Conservation (phyloP, 768 basidiomycete genomes). For the Phylloporus arenicola region DNA sequence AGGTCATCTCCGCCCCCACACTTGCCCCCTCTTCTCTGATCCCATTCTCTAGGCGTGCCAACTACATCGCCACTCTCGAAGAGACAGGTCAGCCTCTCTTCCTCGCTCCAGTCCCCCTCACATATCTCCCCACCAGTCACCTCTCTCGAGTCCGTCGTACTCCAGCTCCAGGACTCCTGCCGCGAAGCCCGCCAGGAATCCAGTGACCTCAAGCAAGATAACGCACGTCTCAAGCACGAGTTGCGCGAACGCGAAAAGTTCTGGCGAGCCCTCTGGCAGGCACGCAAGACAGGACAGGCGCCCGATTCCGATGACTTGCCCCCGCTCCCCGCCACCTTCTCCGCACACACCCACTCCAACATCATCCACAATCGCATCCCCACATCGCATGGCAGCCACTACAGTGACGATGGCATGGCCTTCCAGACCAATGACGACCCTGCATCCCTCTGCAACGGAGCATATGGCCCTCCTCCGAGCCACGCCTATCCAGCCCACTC, state of each 20-base stretch:
- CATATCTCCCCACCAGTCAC: constrained; percentile 48
- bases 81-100: constrained; percentile 52
- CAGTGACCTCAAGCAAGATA: constrained; percentile 61
- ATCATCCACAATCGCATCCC: constrained; percentile 33
- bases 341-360: constrained; percentile 30
- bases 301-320: constrained; percentile 50
- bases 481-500: constrained; percentile 44
- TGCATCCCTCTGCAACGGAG: constrained; percentile 37
- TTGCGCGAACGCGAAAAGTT: constrained; percentile 68
- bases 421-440: constrained; percentile 49
- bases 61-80: constrained; percentile 84
- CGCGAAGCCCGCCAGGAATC: constrained; percentile 60
- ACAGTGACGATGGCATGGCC: constrained; percentile 38
- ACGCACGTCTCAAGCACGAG: constrained; percentile 57
- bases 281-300: constrained; percentile 52
- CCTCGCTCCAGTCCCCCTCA: not conserved
- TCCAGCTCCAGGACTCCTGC: constrained; percentile 78
- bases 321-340: constrained; percentile 42
- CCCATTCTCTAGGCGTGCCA: constrained; percentile 48
- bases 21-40: constrained; percentile 16
- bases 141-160: constrained; percentile 77
- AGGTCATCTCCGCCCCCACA: constrained; percentile 28
- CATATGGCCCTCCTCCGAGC: constrained; percentile 39
- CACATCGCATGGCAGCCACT: constrained; percentile 34
- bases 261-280: constrained; percentile 65